Base-by-base conservation (phyloP, 2,329 filamentous ascomycete species). In the Cladophialophora immunda region DNA sequence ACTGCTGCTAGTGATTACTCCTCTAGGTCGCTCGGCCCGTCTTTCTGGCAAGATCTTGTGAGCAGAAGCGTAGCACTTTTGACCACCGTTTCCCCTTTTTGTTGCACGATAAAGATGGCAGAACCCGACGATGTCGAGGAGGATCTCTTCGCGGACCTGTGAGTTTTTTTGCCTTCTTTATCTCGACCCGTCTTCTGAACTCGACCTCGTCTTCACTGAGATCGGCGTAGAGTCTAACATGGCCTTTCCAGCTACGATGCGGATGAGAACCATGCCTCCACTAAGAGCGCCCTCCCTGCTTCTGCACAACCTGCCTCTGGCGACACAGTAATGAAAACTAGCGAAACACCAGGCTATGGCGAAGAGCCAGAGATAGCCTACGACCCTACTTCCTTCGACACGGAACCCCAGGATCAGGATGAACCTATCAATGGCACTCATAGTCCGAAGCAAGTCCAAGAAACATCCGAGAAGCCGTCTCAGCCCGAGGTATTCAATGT, bases 91-190 rank as follows among this genome's bases (percentile, higher is more conserved):
- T 27, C 47, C 52, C 52, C 38, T 55, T 17, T 13, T 22, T 13
- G 58, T 25, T 45, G 52, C 54, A 62, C 60, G 22, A 53, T 30
- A 52, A 62, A 55, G 34, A 71, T 71, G 70, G 62, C 70, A 52
- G 70, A 71, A 65, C 65, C 86, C 61, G 92, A 94, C 76, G 92
- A 92, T 73, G 89, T 93, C 73, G 93, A 97, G 74, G 94, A 97
- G 76, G 93, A 97, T 85, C 91, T 97, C 81, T 97, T 97, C 80
- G 93, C 93, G 75, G 94, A 97, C 82, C 87, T 97, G 93, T 97
- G 84, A 82, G 92, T 86, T 64, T 30, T 5, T 45, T 36, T 25
- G 7, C 4, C 61, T 38, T 59, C 52, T 61, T 55, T 65, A 66
- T 59, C 68, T 45, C 52, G 15, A 57, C 19, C 22, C 50, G 55